phyloP scores from a whole-genome alignment of 345 rosid species.

The Noccaea bulbosa region DNA sequence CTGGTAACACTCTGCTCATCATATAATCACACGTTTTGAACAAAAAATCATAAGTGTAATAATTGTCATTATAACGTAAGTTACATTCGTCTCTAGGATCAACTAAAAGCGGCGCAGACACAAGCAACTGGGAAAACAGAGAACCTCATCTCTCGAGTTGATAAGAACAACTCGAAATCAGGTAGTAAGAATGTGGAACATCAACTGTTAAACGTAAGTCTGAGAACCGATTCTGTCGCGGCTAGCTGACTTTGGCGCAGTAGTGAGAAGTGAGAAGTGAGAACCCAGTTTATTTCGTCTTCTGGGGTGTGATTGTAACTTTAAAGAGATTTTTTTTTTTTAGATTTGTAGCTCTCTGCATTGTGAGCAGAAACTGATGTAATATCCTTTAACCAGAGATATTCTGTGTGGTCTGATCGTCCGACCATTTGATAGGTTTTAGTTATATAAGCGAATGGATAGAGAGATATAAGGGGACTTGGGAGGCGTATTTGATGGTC shows the following conservation, averaged over 20 bases:
- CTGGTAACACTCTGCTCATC: slow-evolving; percentile 48
- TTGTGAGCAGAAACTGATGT: slow-evolving; percentile 32
- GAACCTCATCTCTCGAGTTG: slow-evolving; percentile 42
- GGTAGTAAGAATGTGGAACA: slow-evolving; percentile 33
- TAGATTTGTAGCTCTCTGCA: slow-evolving; percentile 37
- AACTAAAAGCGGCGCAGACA: slow-evolving; percentile 24
- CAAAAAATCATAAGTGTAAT: neutral
- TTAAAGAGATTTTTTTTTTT: neutral
- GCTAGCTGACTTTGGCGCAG: slow-evolving; percentile 32
- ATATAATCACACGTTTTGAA: neutral
- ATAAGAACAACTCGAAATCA: slow-evolving; percentile 37
- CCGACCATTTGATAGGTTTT: slow-evolving; percentile 21
- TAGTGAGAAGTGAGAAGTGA: neutral
- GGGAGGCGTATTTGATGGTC: slow-evolving; percentile 29
- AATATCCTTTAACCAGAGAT: slow-evolving; percentile 10
- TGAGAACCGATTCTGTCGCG: slow-evolving; percentile 29
- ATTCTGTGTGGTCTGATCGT: slow-evolving; percentile 15
- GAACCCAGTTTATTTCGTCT: slow-evolving; percentile 5
- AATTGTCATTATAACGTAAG: neutral
- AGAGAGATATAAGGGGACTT: slow-evolving; percentile 22
- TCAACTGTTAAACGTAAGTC: slow-evolving; percentile 35
- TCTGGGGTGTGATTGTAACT: slow-evolving; percentile 22
- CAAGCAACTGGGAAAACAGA: slow-evolving; percentile 42
- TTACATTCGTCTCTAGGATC: slow-evolving; percentile 18
- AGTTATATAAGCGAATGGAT: slow-evolving; percentile 16